Conservation (phyloP, 805 yeast genomes). For the Yarrowia hollandica region DNA sequence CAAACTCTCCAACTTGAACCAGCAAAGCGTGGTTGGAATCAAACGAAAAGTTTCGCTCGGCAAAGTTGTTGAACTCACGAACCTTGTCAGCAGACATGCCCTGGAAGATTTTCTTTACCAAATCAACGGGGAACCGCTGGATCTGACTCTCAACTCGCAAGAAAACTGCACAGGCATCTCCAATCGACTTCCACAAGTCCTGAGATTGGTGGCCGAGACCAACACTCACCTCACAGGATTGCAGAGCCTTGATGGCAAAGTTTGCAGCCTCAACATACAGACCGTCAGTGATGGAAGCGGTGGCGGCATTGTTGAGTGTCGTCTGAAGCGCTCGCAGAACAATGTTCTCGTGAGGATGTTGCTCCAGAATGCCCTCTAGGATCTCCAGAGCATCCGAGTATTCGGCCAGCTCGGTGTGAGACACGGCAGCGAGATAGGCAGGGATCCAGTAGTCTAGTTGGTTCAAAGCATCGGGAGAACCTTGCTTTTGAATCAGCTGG, state of each 20-base stretch:
- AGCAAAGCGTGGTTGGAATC: conserved; percentile 19
- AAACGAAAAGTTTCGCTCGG: conserved; percentile 23
- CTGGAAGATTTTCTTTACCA: conserved; percentile 34
- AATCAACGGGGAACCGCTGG: conserved; percentile 51
- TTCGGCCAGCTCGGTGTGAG: conserved; percentile 63
- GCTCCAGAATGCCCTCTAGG: conserved; percentile 47
- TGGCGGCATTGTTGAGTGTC: conserved; percentile 56
- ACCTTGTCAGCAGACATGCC: conserved; percentile 11
- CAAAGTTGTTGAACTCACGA: conserved; percentile 3
- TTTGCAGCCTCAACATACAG: conserved; percentile 65
- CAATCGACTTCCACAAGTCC: conserved; percentile 65
- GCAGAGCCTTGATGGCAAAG: conserved; percentile 50
- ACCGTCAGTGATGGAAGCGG: conserved; percentile 55
- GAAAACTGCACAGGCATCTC: conserved; percentile 57
- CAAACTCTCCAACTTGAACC: conserved; percentile 1
- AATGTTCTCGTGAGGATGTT: conserved; percentile 52
- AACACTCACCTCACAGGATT: conserved; percentile 44
- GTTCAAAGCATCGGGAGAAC: no score
- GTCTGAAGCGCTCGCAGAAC: conserved; percentile 57
- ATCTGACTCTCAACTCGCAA: conserved; percentile 56
- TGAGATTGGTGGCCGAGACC: conserved; percentile 45
- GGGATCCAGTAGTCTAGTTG: conserved; percentile 55
- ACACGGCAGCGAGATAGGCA: conserved; percentile 64
- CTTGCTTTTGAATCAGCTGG: conserved; percentile 43
- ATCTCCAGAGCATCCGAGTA: conserved; percentile 59